Conservation (phyloP, 1,139 yeast species). For the Taphrina pruni region DNA sequence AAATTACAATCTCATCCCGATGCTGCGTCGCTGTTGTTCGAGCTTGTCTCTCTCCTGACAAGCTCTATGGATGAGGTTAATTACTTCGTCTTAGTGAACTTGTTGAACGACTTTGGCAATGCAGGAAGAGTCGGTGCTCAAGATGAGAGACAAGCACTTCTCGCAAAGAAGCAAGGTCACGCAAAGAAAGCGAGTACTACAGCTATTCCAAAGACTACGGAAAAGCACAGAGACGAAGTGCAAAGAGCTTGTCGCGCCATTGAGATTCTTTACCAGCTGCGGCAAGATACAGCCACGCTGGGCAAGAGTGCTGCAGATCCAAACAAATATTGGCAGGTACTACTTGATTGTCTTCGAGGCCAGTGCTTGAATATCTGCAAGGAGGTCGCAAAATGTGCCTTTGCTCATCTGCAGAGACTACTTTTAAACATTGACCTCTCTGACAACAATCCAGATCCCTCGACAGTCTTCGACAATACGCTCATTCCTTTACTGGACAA, state of each 20-base stretch:
- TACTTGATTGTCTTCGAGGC: constrained; percentile 70
- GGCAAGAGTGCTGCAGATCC: constrained; percentile 5
- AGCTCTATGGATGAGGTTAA: constrained; percentile 56
- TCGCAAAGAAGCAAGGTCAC: background rate
- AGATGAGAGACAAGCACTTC: constrained; percentile 43
- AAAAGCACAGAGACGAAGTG: constrained; percentile 58
- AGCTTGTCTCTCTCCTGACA: constrained; percentile 59
- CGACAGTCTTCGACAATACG: constrained; percentile 17
- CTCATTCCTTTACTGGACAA: constrained; percentile 23
- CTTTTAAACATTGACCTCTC: constrained; percentile 18
- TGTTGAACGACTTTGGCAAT: constrained; percentile 80
- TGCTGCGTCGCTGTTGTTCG: constrained; percentile 59
- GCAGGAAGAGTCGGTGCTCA: constrained; percentile 60
- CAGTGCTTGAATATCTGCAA: constrained; percentile 89
- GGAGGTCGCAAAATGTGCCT: constrained; percentile 70
- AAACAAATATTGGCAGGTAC: constrained; percentile 45
- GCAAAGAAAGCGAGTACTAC: constrained; percentile 10
- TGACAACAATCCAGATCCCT: constrained; percentile 1
- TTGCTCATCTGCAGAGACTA: constrained; percentile 58
- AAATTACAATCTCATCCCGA: constrained; percentile 44
- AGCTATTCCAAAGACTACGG: background rate
- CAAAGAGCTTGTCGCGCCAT: constrained; percentile 68
- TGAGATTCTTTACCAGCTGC: constrained; percentile 49
- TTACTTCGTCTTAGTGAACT: constrained; percentile 67
- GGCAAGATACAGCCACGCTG: constrained; percentile 42